Evolutionary conservation across 495 filamentous ascomycete genomes (phyloP).

Genomic region (Parathielavia appendiculata): DNA sequence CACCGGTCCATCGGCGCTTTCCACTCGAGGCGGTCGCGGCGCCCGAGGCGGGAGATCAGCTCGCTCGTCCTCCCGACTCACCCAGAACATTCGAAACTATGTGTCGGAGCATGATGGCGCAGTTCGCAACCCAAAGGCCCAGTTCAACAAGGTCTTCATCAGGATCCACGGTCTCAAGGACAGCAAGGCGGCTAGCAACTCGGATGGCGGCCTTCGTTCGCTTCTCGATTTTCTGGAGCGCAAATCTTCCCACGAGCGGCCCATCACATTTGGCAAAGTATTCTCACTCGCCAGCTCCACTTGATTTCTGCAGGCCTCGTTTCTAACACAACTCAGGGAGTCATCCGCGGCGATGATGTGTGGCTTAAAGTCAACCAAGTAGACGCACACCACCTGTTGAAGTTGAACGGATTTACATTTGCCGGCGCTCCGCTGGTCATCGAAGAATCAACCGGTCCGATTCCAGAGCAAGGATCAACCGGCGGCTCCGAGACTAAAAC

Average conservation of each 20-base stretch:
- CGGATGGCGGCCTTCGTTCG: slow-evolving; percentile 64
- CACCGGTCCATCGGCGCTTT: slow-evolving; percentile 22
- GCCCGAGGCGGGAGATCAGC: slow-evolving; percentile 14
- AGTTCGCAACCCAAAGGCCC: slow-evolving; percentile 16
- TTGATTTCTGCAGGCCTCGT: slow-evolving; percentile 39
- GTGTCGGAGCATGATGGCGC: slow-evolving; percentile 6
- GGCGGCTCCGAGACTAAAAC: slow-evolving; percentile 22
- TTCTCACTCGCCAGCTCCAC: slow-evolving; percentile 36
- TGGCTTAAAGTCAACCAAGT: slow-evolving; percentile 62
- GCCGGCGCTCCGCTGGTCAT: slow-evolving; percentile 58
- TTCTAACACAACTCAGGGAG: slow-evolving; percentile 69
- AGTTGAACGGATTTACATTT: slow-evolving; percentile 59
- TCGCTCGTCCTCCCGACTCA: slow-evolving; percentile 20
- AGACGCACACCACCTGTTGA: slow-evolving; percentile 54
- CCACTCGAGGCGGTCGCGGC: slow-evolving; percentile 24
- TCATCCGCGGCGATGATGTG: slow-evolving; percentile 61
- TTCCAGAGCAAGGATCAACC: slow-evolving; percentile 17
- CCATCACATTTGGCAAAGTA: slow-evolving; percentile 79
- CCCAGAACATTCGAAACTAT: slow-evolving; percentile 26
- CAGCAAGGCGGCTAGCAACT: slow-evolving; percentile 66
- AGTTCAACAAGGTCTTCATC: slow-evolving; percentile 37
- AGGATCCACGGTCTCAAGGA: slow-evolving; percentile 65
- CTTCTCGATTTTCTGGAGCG: slow-evolving; percentile 77
- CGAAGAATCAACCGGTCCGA: slow-evolving; percentile 30
- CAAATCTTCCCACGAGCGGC: slow-evolving; percentile 58